These are phyloP conservation scores for Trichopus zeylanicus DNA, from an alignment of 116 monocot genomes.

Conservation along the genomic window DNA sequence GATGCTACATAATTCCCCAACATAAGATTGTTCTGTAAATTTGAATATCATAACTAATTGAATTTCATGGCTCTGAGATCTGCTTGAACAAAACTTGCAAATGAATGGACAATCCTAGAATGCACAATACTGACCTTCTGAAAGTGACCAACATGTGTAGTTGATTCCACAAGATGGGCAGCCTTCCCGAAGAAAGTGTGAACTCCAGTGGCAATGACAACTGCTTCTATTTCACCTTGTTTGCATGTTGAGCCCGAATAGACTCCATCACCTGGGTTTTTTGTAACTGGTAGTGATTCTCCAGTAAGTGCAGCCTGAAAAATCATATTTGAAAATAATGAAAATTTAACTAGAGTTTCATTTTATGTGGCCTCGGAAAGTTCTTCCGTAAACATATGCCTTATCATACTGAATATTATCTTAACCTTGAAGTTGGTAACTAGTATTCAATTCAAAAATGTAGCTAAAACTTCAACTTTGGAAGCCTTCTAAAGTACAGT, in stretches of 20 bases:
- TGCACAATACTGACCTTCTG: constrained; percentile 44
- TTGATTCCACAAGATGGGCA: constrained; percentile 75
- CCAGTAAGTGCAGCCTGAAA: constrained; percentile 1
- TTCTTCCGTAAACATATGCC: background rate
- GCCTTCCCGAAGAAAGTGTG: constrained; percentile 89
- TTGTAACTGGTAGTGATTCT: too few species aligned
- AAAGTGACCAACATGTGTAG: constrained; percentile 80
- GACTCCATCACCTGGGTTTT: too few species aligned
- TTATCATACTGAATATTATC: background rate
- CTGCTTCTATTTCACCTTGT: constrained; percentile 74
- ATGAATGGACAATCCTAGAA: background rate
- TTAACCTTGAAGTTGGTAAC: too few species aligned
- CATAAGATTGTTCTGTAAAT: too few species aligned
- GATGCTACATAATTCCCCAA: too few species aligned
- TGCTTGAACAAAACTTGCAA: background rate
- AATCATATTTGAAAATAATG: background rate
- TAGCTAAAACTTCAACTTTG: too few species aligned
- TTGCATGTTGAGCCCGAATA: too few species aligned
- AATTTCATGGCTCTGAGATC: background rate
- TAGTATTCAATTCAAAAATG: too few species aligned
- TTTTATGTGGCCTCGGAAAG: too few species aligned
- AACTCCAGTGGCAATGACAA: constrained; percentile 77
- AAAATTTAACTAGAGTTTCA: too few species aligned
- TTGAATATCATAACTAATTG: too few species aligned
- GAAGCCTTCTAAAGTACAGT: too few species aligned